phyloP scores from a whole-genome alignment of 2,329 filamentous ascomycete genomes.

The Cercospora zeae-maydis region DNA sequence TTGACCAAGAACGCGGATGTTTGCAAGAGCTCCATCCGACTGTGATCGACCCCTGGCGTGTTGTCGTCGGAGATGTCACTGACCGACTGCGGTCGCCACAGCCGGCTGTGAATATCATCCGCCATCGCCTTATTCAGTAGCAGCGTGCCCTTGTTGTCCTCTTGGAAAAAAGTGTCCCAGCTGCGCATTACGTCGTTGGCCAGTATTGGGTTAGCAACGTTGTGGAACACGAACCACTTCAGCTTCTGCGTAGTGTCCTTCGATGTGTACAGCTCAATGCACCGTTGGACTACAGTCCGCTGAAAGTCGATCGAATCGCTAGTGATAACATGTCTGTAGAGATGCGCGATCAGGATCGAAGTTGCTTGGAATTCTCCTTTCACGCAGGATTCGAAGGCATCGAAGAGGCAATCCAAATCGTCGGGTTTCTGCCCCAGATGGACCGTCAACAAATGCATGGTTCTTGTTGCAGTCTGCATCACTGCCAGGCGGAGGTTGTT shows the following conservation, averaged over 20 bases:
- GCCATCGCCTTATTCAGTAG: slow-evolving; percentile 84
- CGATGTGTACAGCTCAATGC: slow-evolving; percentile 80
- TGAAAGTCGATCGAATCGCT: slow-evolving; percentile 83
- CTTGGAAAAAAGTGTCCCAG: slow-evolving; percentile 56
- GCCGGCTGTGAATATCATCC: slow-evolving; percentile 82
- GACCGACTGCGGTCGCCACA: slow-evolving; percentile 82
- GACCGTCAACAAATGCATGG: slow-evolving; percentile 79
- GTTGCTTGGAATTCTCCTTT: slow-evolving; percentile 75
- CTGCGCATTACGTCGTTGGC: slow-evolving; percentile 92
- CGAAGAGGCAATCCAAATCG: slow-evolving; percentile 73
- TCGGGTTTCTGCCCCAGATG: slow-evolving; percentile 68
- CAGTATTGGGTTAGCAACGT: slow-evolving; percentile 92
- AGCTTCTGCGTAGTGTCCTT: slow-evolving; percentile 78
- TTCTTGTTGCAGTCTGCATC: slow-evolving; percentile 82
- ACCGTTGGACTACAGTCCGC: slow-evolving; percentile 75
- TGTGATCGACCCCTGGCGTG: slow-evolving; percentile 86
- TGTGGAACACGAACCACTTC: slow-evolving; percentile 87
- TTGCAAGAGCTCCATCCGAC: slow-evolving; percentile 91
- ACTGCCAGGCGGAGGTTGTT: slow-evolving; percentile 74
- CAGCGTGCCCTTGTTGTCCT: slow-evolving; percentile 58
- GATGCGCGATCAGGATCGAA: slow-evolving; percentile 72
- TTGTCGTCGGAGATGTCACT: slow-evolving; percentile 76
- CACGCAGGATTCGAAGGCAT: slow-evolving; percentile 78
- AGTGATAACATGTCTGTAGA: slow-evolving; percentile 80
- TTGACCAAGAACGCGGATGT: slow-evolving; percentile 93